These are phyloP conservation scores for Penicillium sp. DNA, from an alignment of 2,329 filamentous ascomycete species.

Conservation along the genomic window DNA sequence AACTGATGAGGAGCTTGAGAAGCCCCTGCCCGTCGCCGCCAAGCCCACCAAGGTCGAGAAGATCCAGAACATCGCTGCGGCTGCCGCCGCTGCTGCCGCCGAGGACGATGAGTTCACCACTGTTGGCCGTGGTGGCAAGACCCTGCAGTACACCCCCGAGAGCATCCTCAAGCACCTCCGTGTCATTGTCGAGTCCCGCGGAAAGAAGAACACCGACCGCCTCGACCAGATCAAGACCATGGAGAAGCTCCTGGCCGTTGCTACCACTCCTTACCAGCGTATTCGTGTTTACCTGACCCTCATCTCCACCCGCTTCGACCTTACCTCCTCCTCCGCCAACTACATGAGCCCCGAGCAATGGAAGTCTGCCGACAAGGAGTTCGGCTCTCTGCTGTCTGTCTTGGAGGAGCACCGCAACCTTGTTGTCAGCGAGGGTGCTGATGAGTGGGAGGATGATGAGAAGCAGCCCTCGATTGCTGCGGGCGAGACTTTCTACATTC, in stretches of 20 bases:
- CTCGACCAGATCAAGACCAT: conserved; percentile 93
- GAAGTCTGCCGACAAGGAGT: conserved; percentile 90
- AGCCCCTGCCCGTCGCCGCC: conserved; percentile 44
- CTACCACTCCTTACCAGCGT: conserved; percentile 87
- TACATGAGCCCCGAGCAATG: conserved; percentile 96
- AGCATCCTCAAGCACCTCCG: conserved; percentile 97
- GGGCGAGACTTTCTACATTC: conserved; percentile 83
- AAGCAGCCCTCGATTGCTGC: conserved; percentile 75
- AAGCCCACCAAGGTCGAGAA: conserved; percentile 54
- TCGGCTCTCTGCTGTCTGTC: conserved; percentile 73
- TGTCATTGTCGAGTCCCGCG: conserved; percentile 89
- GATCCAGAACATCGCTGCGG: conserved; percentile 40
- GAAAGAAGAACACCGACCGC: conserved; percentile 98
- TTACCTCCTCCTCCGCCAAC: conserved; percentile 70
- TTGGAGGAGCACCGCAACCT: conserved; percentile 79
- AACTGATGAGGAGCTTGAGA: conserved; percentile 74
- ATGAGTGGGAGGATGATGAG: conserved; percentile 99
- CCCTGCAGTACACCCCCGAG: conserved; percentile 90
- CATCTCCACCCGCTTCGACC: conserved; percentile 91
- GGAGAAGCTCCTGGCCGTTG: conserved; percentile 92
- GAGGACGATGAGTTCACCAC: conserved; percentile 88
- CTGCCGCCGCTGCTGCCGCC: conserved; percentile 54
- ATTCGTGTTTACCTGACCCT: conserved; percentile 89
- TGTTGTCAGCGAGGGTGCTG: conserved; percentile 84
- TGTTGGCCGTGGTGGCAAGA: conserved; percentile 85